A percentile compares a stretch with the other conserved stretches of the same genome.
Conservation (phyloP, 345 rosid genomes). For the Dipteronia dyeriana region DNA sequence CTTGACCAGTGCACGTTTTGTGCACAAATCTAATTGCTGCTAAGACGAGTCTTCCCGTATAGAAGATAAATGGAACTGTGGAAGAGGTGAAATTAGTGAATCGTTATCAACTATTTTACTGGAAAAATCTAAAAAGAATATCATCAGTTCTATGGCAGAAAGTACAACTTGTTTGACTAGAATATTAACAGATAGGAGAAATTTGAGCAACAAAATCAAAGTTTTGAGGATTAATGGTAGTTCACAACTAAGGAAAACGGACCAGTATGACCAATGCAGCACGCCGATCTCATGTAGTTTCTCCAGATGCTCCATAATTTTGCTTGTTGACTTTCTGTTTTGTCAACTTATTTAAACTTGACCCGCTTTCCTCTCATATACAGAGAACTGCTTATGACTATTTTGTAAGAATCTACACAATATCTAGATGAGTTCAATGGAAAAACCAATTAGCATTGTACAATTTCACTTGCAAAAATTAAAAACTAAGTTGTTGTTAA, state of each 20-base stretch:
- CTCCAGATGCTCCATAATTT: conserved; percentile 34
- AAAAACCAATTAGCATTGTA: conserved; percentile 8
- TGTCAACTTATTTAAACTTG: conserved; percentile 40
- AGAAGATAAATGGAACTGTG: background rate
- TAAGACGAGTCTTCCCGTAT: background rate
- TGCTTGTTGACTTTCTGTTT: conserved; percentile 42
- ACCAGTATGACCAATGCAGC: conserved; percentile 69
- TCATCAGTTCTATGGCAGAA: background rate
- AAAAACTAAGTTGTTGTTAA: background rate
- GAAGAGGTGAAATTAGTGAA: background rate
- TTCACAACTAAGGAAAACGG: conserved; percentile 29
- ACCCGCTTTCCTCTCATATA: conserved; percentile 55
- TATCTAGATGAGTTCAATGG: background rate
- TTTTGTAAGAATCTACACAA: conserved; percentile 13
- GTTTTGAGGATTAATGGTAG: background rate
- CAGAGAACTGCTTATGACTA: conserved; percentile 22
- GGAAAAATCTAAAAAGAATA: background rate
- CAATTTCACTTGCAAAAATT: background rate
- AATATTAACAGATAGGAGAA: background rate
- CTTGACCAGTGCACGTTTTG: background rate
- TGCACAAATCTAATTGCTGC: background rate
- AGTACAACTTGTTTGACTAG: background rate
- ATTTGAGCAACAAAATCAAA: background rate
- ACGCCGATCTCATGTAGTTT: conserved; percentile 42
- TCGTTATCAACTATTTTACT: background rate